Base-by-base conservation (phyloP, 129 eudicot species). In the Deinandra increscens region DNA sequence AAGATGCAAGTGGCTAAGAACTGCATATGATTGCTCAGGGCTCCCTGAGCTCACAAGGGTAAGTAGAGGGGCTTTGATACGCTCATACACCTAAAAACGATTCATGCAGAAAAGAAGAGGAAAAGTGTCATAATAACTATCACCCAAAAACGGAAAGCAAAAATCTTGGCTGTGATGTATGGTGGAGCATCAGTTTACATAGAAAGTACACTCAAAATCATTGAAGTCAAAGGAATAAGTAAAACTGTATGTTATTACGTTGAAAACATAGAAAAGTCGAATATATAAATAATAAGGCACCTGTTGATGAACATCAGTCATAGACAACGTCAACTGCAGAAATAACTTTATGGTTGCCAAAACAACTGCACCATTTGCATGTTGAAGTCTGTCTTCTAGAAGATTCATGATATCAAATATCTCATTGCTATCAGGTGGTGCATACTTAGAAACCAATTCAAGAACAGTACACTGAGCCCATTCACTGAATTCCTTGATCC, bases 251-350 rank as follows among this genome's bases (percentile, higher is more conserved):
- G 70, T 29, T 10, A 33, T 23, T 38, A 71, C 22, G 42, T 36
- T 26, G 39, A 18, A 72, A 38, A 72, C 39, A 7, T 34, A 29
- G 70, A 6, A 6, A 41, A 68, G 45, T 11, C 22, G 12, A 12
- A 6, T 19, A 77, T 48, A 31, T 54, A 23, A 74, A 22, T 36
- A 45, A 5, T 66, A 22, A 48, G 26, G 75, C 41, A 91, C 98
- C 97, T 89, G 98, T 73, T 93, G 98, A 78, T 93, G 98, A 39
- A 86, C 88, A 76, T 93, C 98, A 15, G 92, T 85, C 98, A 93
- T 87, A 58, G 98, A 93, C 75, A 93, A 70, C 0, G 98, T 93
- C 85, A 93, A 61, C 17, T 89, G 98, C 56, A 93, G 84, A 78
- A 93, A 93, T 73, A 93, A 48, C 92, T 93, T 93, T 62, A 89